Conservation (phyloP, 768 basidiomycete genomes). For the Trametes cinnabarina region DNA sequence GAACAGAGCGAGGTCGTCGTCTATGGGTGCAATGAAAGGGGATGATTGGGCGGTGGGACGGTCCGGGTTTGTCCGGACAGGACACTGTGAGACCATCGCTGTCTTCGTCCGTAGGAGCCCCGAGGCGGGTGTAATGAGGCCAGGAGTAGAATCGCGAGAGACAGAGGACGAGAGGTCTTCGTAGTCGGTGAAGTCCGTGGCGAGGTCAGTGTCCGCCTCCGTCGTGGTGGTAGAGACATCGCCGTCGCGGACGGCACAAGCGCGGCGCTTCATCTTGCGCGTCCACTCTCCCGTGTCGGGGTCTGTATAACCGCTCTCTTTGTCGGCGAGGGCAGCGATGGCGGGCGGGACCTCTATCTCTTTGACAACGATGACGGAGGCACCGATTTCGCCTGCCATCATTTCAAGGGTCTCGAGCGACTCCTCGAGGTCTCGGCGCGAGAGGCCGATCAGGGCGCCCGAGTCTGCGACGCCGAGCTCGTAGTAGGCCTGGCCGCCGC, state of each 20-base stretch:
- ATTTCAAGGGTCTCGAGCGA: slow-evolving; percentile 84
- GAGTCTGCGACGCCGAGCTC: slow-evolving; percentile 75
- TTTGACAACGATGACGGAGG: slow-evolving; percentile 86
- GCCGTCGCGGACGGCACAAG: neutral
- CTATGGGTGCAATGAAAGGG: slow-evolving; percentile 23
- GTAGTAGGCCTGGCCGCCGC: slow-evolving; percentile 55
- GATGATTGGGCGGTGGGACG: slow-evolving; percentile 25
- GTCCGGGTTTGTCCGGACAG: slow-evolving; percentile 28
- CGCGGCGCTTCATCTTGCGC: slow-evolving; percentile 28
- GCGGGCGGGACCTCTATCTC: slow-evolving; percentile 75
- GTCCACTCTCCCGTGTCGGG: slow-evolving; percentile 36
- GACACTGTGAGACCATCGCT: slow-evolving; percentile 16
- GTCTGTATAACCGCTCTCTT: slow-evolving; percentile 34
- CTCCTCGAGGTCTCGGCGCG: slow-evolving; percentile 67
- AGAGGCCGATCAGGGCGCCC: slow-evolving; percentile 81
- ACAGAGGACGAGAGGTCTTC: slow-evolving; percentile 31
- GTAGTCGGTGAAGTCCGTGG: slow-evolving; percentile 38
- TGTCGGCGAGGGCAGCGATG: slow-evolving; percentile 38
- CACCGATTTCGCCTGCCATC: slow-evolving; percentile 95
- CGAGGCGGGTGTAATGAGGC: neutral
- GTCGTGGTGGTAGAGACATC: slow-evolving; percentile 30
- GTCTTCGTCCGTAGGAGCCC: slow-evolving; percentile 3
- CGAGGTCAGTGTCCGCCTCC: slow-evolving; percentile 39
- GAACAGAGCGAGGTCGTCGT: slow-evolving; percentile 40
- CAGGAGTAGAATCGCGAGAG: slow-evolving; percentile 14